Base-by-base conservation (phyloP, 805 yeast genomes). In the Kazachstania taianensis region DNA sequence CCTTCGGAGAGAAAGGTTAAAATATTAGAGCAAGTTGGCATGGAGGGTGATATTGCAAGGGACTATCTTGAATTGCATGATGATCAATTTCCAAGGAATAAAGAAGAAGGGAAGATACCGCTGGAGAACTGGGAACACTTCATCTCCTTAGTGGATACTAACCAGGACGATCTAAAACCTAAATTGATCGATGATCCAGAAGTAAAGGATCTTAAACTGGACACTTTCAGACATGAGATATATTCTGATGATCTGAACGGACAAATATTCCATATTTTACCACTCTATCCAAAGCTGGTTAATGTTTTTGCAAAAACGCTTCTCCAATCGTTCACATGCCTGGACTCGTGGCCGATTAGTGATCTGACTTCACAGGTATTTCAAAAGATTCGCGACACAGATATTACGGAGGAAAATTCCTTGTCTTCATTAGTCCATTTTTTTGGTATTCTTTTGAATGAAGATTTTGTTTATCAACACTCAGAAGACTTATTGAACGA, bases 351-450 rank as follows among this genome's bases (percentile, higher is more conserved):
- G n/a, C 36, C 68, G 39, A 38, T 50, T 50, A 53, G 54, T 24
- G 53, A 55, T 4, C 63, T 64, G 41, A 59, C 60, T 15, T 46
- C 54, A 2, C 61, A 59, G 16, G 54, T 69, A 7, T 39, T 71
- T 18, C 52, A 53, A 2, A 58, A 63, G 5, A 59, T 69, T 8
- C 43, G 63, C 13, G 62, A 55, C 0, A 67, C 67, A 31, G 57
- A 59, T 14, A 42, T 63, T 14, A 47, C 46, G 1, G 49, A 55
- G 9, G 40, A 46, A 2, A 48, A 49, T 2, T 39, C 50, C 5
- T 46, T 71, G 3, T 61, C 73, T 0, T 55, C 70, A 1, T 53
- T 69, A 42, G 49, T 70, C 5, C 61, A 63, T 19, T 50, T 72
- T 18, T 63, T 70, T 38, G 68, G 70, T 12, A 54, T 57, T 4